A percentile compares a stretch with the other conserved stretches of the same genome.
phyloP scores from a whole-genome alignment of 768 basidiomycete species.

The Erythrobasidium yunnanense region DNA sequence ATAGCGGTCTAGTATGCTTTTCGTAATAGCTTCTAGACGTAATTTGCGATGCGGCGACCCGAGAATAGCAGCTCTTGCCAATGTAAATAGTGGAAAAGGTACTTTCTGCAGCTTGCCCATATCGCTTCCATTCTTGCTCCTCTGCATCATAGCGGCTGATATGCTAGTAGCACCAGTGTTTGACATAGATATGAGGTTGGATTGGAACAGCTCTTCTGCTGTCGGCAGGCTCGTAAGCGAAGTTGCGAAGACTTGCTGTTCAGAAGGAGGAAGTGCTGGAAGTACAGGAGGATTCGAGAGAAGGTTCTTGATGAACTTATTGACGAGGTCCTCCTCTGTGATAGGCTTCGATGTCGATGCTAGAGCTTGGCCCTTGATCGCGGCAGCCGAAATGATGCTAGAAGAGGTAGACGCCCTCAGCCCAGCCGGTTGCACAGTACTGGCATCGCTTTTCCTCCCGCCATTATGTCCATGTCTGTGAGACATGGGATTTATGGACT shows the following conservation, averaged over 20 bases:
- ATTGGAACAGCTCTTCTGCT: not conserved
- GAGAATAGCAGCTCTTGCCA: constrained; percentile 7
- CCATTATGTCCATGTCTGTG: too few species aligned
- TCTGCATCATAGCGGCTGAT: not conserved
- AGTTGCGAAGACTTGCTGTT: not conserved
- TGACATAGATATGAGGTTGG: not conserved
- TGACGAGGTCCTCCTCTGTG: not conserved
- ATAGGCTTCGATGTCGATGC: too few species aligned
- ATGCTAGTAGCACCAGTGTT: too few species aligned
- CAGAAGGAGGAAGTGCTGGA: not conserved
- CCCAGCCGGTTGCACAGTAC: too few species aligned
- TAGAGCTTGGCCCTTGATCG: too few species aligned
- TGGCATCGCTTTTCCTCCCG: too few species aligned
- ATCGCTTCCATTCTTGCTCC: not conserved
- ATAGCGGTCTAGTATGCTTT: not conserved
- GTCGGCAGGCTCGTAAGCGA: not conserved
- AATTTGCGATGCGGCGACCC: not conserved
- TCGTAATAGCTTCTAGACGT: not conserved
- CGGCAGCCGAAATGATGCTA: too few species aligned
- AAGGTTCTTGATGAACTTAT: not conserved
- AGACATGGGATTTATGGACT: too few species aligned
- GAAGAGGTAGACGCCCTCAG: too few species aligned
- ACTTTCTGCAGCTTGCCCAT: not conserved
- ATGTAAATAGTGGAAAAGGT: not conserved
- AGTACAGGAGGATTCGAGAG: not conserved